Conservation (phyloP, 1,139 yeast species). For the Trichomonascaceae sp. region DNA sequence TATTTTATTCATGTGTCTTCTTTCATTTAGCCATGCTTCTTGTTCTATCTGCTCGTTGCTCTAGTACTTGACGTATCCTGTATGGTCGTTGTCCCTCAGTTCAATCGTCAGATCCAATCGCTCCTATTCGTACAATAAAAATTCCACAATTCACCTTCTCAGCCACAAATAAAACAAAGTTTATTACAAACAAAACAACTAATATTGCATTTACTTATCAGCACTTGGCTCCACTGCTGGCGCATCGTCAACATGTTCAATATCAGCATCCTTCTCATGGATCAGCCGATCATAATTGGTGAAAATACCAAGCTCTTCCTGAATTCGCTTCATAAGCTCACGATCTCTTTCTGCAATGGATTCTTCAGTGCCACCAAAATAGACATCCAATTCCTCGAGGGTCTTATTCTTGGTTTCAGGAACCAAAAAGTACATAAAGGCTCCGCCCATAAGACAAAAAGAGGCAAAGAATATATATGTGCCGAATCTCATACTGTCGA, state of each 20-base stretch:
- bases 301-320: constrained; percentile 21
- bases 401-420: constrained; percentile 46
- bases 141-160: neutral
- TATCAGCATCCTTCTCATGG: constrained; percentile 14
- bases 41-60: no score
- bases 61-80: no score
- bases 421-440: constrained; percentile 36
- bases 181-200: neutral
- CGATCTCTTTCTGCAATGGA: constrained; percentile 22
- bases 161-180: neutral
- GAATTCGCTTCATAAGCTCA: constrained; percentile 26
- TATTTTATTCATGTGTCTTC: no score
- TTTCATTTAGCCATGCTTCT: no score
- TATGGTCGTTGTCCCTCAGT: no score
- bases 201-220: neutral
- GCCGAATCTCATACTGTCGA: constrained; percentile 33
- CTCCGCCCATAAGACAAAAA: constrained; percentile 22
- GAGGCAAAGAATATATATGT: constrained; percentile 49
- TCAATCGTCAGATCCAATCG: no score
- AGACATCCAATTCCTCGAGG: constrained; percentile 42
- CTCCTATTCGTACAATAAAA: neutral
- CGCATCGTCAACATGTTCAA: constrained; percentile 12
- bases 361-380: constrained; percentile 22
- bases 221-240: neutral
- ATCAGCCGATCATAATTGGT: constrained; percentile 12